Evolutionary conservation across 1,139 yeast species (phyloP).

Genomic region (Diutina neorugosa): DNA sequence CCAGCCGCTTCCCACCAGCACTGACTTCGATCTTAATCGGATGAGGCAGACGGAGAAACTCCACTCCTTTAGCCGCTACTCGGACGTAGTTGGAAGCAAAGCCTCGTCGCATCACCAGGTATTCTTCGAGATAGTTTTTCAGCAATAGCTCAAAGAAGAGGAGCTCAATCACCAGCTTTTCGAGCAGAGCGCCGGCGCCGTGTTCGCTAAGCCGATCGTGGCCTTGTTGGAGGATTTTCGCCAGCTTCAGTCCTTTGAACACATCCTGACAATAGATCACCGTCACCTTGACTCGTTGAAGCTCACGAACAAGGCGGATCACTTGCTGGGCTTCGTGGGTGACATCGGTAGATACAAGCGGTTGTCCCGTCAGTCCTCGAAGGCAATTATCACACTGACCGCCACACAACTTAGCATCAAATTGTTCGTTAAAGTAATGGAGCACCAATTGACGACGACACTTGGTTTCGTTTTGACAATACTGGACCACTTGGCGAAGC

Average conservation of each 20-base stretch:
- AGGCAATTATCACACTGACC: slow-evolving; percentile 83
- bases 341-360: slow-evolving; percentile 49
- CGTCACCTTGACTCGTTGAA: slow-evolving; percentile 57
- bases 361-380: slow-evolving; percentile 21
- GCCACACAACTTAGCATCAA: slow-evolving; percentile 53
- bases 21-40: background rate
- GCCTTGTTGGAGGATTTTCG: slow-evolving; percentile 49
- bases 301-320: slow-evolving; percentile 41
- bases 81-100: slow-evolving; percentile 69
- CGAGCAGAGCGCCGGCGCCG: slow-evolving; percentile 56
- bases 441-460: slow-evolving; percentile 84
- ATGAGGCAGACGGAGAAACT: slow-evolving; percentile 17
- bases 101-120: slow-evolving; percentile 64
- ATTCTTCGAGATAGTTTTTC: slow-evolving; percentile 59
- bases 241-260: slow-evolving; percentile 60
- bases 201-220: slow-evolving; percentile 50
- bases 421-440: slow-evolving; percentile 79
- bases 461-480: slow-evolving; percentile 84
- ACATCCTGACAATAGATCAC: slow-evolving; percentile 74
- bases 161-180: slow-evolving; percentile 64
- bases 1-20: background rate
- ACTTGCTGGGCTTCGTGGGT: slow-evolving; percentile 53
- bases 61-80: slow-evolving; percentile 40
- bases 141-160: slow-evolving; percentile 68
- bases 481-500: slow-evolving; percentile 74